Percentiles rank a stretch among this genome's conserved stretches.
Conservation (phyloP, 2,329 filamentous ascomycete species). For the Colletotrichum sp. region DNA sequence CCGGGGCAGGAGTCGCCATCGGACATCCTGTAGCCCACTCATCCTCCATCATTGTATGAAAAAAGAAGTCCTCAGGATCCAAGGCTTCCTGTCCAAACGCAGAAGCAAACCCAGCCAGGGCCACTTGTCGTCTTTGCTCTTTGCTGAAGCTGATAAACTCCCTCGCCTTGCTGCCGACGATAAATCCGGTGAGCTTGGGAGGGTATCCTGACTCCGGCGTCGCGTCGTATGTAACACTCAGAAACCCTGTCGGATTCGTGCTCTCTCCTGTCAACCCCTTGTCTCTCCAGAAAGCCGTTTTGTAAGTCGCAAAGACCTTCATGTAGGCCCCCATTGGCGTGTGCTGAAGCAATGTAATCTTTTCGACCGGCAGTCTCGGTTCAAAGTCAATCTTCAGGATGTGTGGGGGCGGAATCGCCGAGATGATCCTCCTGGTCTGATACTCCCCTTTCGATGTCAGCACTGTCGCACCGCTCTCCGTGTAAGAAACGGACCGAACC, state of each 20-base stretch:
- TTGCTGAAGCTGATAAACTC: slow-evolving; percentile 12
- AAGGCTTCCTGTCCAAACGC: slow-evolving; percentile 20
- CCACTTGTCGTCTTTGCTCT: slow-evolving; percentile 14
- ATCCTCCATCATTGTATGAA: slow-evolving; percentile 20
- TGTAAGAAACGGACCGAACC: neutral
- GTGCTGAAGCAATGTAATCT: slow-evolving; percentile 8
- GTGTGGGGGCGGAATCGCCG: slow-evolving; percentile 15
- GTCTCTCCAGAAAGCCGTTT: slow-evolving; percentile 17
- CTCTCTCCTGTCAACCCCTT: slow-evolving; percentile 17
- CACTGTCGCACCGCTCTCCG: slow-evolving; percentile 3
- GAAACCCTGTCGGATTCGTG: neutral
- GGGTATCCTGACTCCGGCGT: neutral
- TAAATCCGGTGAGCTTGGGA: slow-evolving; percentile 16
- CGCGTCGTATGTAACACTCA: slow-evolving; percentile 9
- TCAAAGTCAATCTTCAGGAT: slow-evolving; percentile 14
- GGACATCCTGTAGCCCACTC: slow-evolving; percentile 17
- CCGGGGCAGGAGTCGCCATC: slow-evolving; percentile 12
- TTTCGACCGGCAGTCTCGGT: slow-evolving; percentile 17
- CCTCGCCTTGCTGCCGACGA: slow-evolving; percentile 14
- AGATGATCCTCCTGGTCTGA: slow-evolving; percentile 1
- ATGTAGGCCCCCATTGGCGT: slow-evolving; percentile 17
- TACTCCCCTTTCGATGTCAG: neutral
- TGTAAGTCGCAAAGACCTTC: slow-evolving; percentile 20
- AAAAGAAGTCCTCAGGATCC: slow-evolving; percentile 16
- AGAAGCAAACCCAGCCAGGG: slow-evolving; percentile 18